Base-by-base conservation (phyloP, 176 grass and related monocot genomes). In the Oryza nivara region DNA sequence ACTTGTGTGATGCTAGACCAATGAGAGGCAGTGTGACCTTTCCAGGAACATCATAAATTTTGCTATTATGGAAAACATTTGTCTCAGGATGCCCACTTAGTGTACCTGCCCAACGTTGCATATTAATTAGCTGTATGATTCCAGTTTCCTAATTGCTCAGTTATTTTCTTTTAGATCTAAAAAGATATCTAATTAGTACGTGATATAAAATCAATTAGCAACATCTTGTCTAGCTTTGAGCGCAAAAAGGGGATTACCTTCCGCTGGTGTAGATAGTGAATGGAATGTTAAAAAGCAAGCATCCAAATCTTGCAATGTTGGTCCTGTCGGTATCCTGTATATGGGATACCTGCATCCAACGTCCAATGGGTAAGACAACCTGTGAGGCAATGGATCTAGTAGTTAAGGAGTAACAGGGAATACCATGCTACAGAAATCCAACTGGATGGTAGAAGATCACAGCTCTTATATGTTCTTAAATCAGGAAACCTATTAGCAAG, bases 391-490 rank as follows among this genome's bases (percentile, higher is more conserved):
- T 38, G 15, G 65, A 38, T 73, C 45, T 58, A 78, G 34, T 28
- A 65, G 73, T 47, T 25, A 43, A 73, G 15, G 25, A 75, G 65
- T 83, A 82, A 48, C 45, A 83, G 65, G 60, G 48, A 75, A 64
- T 93, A 97, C 91, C 94, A 97, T 28, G 94, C 94, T 83, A 97
- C 89, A 82, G 94, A 97, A 58, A 97, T 93, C 94, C 94, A 97
- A 78, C 94, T 97, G 47, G 89, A 75, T 28, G 91, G 79, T 34
- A 93, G 84, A 65, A 97, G 88, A 84, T 97, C 89, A 86, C 89
- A 93, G 48, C 91, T 97, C 56, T 61, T 89, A 41, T 93, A 93
- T 14, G 76, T 88, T 60, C 81, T 88, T 22, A 97, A 76, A 65
- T 86, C 82, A 38, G 91, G 91, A 79, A 88, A 97, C 74, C 87